A percentile compares a stretch with the other conserved stretches of the same genome.
Evolutionary conservation across 208 protist genomes (phyloP).

Genomic region (Angomonas desouzai): DNA sequence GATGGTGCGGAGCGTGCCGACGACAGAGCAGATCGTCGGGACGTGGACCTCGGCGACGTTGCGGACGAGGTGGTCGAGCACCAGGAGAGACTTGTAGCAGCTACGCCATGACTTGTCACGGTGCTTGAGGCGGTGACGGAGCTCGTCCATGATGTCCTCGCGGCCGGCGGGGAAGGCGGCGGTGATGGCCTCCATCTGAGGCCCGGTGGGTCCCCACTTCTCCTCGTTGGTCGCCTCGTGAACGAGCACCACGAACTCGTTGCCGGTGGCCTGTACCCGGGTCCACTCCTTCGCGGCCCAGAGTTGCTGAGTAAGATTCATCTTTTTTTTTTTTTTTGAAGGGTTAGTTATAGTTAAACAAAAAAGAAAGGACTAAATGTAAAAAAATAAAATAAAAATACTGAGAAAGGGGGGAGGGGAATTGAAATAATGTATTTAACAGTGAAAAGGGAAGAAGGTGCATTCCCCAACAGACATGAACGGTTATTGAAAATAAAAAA

Average conservation of each 20-base stretch:
- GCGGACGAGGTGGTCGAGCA: constrained; percentile 82
- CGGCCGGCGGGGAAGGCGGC: constrained; percentile 55
- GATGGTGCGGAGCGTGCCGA: constrained; percentile 65
- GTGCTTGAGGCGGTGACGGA: constrained; percentile 75
- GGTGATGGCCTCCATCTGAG: constrained; percentile 86
- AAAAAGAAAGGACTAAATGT: neutral
- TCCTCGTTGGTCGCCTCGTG: constrained; percentile 87
- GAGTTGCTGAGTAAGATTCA: constrained; percentile 63
- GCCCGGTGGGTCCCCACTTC: constrained; percentile 84
- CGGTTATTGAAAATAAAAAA: no score
- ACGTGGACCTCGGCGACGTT: constrained; percentile 62
- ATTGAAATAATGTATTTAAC: no score
- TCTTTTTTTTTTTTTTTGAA: constrained; percentile 14
- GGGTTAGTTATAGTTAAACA: neutral
- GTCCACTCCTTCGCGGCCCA: constrained; percentile 73
- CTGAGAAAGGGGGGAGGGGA: neutral
- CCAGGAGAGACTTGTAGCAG: constrained; percentile 86
- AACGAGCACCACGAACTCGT: constrained; percentile 62
- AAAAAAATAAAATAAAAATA: constrained; percentile 4
- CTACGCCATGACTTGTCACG: constrained; percentile 80
- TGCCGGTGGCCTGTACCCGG: constrained; percentile 72
- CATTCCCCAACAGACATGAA: no score
- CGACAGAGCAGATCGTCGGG: constrained; percentile 63
- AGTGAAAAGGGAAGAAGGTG: neutral
- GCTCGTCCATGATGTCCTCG: constrained; percentile 74